phyloP scores from a whole-genome alignment of 371 early-diverging fungal genomes.

The Actinomucor elegans region DNA sequence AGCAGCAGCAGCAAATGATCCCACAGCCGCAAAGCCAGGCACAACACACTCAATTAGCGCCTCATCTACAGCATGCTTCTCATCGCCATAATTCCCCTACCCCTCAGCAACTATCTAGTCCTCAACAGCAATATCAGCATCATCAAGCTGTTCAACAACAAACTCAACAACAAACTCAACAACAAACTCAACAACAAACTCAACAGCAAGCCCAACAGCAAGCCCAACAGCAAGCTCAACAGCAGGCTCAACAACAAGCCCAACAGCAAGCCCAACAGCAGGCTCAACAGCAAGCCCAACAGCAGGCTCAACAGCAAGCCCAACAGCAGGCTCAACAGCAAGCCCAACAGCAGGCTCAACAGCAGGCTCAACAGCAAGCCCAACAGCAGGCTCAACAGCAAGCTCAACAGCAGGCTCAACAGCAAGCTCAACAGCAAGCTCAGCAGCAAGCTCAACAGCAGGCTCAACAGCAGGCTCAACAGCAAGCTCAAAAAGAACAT shows the following conservation, averaged over 20 bases:
- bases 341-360: conserved; percentile 5
- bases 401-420: conserved; percentile 7
- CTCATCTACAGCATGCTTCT: conserved; percentile 9
- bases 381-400: conserved; percentile 5
- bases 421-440: conserved; percentile 14
- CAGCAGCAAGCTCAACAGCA: conserved; percentile 9
- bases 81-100: conserved; percentile 3
- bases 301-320: neutral
- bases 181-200: no score
- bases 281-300: conserved; percentile 5
- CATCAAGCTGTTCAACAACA: conserved; percentile 1
- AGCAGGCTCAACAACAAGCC: no score
- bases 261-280: no score
- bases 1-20: conserved; percentile 10
- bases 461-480: conserved; percentile 11
- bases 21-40: neutral
- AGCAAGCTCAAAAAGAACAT: conserved; percentile 22
- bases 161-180: no score
- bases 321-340: conserved; percentile 4
- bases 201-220: no score
- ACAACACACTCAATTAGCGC: conserved; percentile 1
- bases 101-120: neutral
- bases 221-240: no score
- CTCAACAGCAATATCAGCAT: neutral
- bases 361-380: neutral